These are phyloP conservation scores for Neonectria coccinea DNA, from an alignment of 2,329 filamentous ascomycete genomes.

Conservation along the genomic window DNA sequence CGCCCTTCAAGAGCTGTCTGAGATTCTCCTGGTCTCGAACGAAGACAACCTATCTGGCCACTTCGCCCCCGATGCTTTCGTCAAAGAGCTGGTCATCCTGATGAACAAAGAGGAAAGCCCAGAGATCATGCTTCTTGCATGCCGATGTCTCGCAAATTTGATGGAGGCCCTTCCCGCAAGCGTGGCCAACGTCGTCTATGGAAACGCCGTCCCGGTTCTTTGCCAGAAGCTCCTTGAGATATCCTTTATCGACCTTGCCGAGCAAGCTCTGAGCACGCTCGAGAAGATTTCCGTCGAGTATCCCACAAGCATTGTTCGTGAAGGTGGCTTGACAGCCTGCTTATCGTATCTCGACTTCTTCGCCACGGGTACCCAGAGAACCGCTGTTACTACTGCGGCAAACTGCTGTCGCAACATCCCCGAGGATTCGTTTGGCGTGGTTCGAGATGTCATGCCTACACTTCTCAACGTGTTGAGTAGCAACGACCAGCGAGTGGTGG, in stretches of 20 bases:
- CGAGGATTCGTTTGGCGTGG: conserved; percentile 90
- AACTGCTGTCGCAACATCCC: conserved; percentile 98
- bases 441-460: conserved; percentile 96
- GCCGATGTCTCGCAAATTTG: conserved; percentile 92
- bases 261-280: conserved; percentile 94
- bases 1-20: conserved; percentile 91
- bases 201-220: conserved; percentile 92
- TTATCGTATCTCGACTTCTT: conserved; percentile 98
- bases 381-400: conserved; percentile 95
- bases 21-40: conserved; percentile 92
- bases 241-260: conserved; percentile 95
- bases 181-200: conserved; percentile 95
- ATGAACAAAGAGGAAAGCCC: conserved; percentile 98
- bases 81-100: conserved; percentile 90
- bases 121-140: conserved; percentile 96
- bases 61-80: conserved; percentile 92
- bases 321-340: conserved; percentile 95
- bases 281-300: conserved; percentile 99
- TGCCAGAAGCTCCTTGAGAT: conserved; percentile 97
- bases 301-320: conserved; percentile 92
- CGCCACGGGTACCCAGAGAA: conserved; percentile 94
- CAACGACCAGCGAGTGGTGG: conserved; percentile 95
- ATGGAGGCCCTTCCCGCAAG: conserved; percentile 97
- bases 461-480: conserved; percentile 90
- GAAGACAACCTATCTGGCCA: conserved; percentile 96